phyloP scores from a whole-genome alignment of 2,329 filamentous ascomycete genomes.

The Phyllosticta citrichinensis region DNA sequence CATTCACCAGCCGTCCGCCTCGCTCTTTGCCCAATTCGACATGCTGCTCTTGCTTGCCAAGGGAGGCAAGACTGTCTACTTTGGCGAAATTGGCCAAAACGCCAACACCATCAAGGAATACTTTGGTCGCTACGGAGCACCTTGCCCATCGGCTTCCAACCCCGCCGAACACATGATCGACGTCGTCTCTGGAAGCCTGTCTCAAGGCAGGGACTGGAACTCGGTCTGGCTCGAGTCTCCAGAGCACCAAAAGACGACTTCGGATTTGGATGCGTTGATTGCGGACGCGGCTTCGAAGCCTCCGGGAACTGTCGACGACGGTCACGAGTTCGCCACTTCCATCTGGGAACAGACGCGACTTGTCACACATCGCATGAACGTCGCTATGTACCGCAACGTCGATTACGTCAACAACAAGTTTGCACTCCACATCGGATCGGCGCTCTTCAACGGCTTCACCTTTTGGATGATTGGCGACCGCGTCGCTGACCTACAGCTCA shows the following conservation, averaged over 20 bases:
- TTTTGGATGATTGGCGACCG: constrained; percentile 11
- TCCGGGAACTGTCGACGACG: constrained; percentile 29
- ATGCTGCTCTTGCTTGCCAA: constrained; percentile 63
- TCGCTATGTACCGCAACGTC: constrained; percentile 50
- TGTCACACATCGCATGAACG: constrained; percentile 34
- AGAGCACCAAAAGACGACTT: constrained; percentile 22
- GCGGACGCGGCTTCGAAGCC: constrained; percentile 27
- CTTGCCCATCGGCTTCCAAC: constrained; percentile 40
- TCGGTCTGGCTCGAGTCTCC: constrained; percentile 28
- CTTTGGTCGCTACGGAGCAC: constrained; percentile 40
- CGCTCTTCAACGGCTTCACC: constrained; percentile 9
- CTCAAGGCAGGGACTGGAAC: constrained; percentile 24
- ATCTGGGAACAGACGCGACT: constrained; percentile 22
- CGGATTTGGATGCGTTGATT: constrained; percentile 29
- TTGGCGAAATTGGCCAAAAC: constrained; percentile 67
- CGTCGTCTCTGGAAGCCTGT: constrained; percentile 34
- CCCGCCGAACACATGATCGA: constrained; percentile 70
- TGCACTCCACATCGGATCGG: constrained; percentile 33
- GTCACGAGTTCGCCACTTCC: constrained; percentile 27
- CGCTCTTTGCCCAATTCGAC: constrained; percentile 75
- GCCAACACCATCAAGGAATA: constrained; percentile 52
- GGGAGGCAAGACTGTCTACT: constrained; percentile 73
- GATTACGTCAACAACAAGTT: constrained; percentile 57
- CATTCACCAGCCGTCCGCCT: constrained; percentile 76
- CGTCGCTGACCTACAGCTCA: constrained; percentile 8